A percentile compares a stretch with the other conserved stretches of the same genome.
phyloP scores from a whole-genome alignment of 2,329 filamentous ascomycete species.

The Xylariaceae sp. region DNA sequence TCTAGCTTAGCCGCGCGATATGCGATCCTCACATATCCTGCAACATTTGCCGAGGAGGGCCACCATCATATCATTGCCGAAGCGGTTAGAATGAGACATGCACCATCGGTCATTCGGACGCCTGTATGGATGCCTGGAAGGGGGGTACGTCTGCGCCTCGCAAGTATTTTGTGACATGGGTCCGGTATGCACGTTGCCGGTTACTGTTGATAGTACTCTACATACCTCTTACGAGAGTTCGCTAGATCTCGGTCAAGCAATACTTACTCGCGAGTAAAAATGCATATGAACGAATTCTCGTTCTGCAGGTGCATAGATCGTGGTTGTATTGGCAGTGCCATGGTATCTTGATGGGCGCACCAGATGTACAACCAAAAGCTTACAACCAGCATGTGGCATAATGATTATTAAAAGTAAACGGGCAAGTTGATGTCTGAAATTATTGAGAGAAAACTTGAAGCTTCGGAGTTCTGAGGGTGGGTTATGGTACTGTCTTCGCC shows the following conservation, averaged over 20 bases:
- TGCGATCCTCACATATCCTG: background rate
- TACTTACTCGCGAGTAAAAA: slow-evolving; percentile 35
- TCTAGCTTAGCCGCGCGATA: slow-evolving; percentile 1
- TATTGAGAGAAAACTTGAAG: too few species aligned
- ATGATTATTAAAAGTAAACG: too few species aligned
- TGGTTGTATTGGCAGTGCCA: too few species aligned
- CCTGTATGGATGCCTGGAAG: background rate
- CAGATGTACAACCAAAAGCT: too few species aligned
- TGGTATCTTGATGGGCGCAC: too few species aligned
- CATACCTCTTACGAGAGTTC: slow-evolving; percentile 27
- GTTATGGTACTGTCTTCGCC: too few species aligned
- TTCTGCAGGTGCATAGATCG: background rate
- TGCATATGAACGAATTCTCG: background rate
- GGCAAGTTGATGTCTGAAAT: too few species aligned
- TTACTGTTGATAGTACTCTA: too few species aligned
- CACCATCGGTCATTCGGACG: slow-evolving; percentile 2
- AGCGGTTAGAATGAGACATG: slow-evolving; percentile 16
- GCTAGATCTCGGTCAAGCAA: slow-evolving; percentile 35
- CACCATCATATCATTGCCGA: slow-evolving; percentile 23
- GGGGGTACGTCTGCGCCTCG: background rate
- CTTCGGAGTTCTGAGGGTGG: too few species aligned
- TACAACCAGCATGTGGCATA: too few species aligned
- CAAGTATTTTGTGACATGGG: slow-evolving; percentile 27
- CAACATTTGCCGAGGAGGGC: slow-evolving; percentile 21
- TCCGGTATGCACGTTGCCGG: slow-evolving; percentile 37